A percentile compares a stretch with the other conserved stretches of the same genome.
Evolutionary conservation across 179 eudicot genomes (phyloP).

Genomic region (Amaranthus tricolor): DNA sequence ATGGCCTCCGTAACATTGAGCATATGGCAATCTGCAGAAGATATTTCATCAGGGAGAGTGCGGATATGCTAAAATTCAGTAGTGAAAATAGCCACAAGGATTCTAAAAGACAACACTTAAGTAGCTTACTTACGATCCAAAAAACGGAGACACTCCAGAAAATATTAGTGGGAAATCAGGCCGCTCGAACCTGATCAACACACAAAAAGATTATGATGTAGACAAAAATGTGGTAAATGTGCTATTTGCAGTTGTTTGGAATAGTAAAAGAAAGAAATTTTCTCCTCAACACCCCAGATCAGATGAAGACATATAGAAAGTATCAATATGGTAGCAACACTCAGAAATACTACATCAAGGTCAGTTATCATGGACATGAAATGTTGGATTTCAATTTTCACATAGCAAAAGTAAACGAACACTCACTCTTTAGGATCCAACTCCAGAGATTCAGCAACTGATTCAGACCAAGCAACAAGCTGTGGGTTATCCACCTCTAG

Average conservation of each 20-base stretch:
- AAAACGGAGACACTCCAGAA: constrained; percentile 80
- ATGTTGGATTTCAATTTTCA: background rate
- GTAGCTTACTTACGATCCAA: constrained; percentile 64
- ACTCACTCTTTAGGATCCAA: constrained; percentile 91
- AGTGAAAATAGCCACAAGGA: constrained; percentile 11
- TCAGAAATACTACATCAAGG: background rate
- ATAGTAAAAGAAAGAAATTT: background rate
- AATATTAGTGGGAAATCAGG: constrained; percentile 77
- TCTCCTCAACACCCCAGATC: constrained; percentile 9
- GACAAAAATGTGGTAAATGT: constrained; percentile 8
- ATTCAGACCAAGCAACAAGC: constrained; percentile 94
- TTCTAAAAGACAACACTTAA: background rate
- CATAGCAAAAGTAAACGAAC: constrained; percentile 9
- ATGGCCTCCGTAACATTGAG: constrained; percentile 99
- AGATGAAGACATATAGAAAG: background rate
- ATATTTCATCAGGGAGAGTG: constrained; percentile 8
- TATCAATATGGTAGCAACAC: background rate
- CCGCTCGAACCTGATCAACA: constrained; percentile 71
- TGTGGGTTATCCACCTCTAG: constrained; percentile 84
- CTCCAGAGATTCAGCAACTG: constrained; percentile 77
- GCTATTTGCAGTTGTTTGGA: background rate
- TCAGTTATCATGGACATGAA: background rate
- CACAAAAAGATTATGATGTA: constrained; percentile 4
- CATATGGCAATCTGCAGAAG: constrained; percentile 65
- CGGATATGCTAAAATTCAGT: constrained; percentile 5